These are phyloP conservation scores for Saraca asoca DNA, from an alignment of 331 rosid species.

Conservation along the genomic window DNA sequence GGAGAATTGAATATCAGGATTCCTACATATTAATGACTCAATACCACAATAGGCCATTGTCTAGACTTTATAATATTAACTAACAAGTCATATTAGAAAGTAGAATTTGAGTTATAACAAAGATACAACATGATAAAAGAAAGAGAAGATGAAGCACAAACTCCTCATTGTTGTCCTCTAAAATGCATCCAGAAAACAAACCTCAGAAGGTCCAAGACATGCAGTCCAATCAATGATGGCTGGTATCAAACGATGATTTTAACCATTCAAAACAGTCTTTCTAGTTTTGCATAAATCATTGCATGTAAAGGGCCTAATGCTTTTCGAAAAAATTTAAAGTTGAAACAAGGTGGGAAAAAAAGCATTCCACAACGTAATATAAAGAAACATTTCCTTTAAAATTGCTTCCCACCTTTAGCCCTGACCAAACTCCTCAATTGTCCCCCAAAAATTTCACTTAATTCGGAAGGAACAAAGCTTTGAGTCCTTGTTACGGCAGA, in stretches of 20 bases:
- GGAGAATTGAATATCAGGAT: background rate
- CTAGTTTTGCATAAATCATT: slow-evolving; percentile 3
- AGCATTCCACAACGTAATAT: background rate
- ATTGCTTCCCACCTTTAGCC: slow-evolving; percentile 58
- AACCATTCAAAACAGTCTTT: background rate
- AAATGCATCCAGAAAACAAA: background rate
- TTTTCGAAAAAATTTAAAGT: background rate
- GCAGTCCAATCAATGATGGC: background rate
- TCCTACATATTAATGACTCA: background rate
- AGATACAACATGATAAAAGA: slow-evolving; percentile 4
- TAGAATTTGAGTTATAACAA: slow-evolving; percentile 6
- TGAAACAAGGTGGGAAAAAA: background rate
- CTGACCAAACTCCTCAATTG: slow-evolving; percentile 78
- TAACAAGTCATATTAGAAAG: background rate
- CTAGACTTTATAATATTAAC: background rate
- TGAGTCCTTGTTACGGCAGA: slow-evolving; percentile 98
- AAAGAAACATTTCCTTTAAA: background rate
- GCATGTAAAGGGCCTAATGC: background rate
- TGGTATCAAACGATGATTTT: background rate
- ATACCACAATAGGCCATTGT: background rate
- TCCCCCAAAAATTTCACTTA: slow-evolving; percentile 89
- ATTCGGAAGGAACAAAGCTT: slow-evolving; percentile 73
- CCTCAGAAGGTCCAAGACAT: background rate
- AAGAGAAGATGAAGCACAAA: background rate
- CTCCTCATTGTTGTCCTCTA: background rate